Percentiles rank a stretch among this genome's conserved stretches.
Conservation (phyloP, 225 moss, liverwort and hornwort species). For the Rhytidiadelphus loreus region DNA sequence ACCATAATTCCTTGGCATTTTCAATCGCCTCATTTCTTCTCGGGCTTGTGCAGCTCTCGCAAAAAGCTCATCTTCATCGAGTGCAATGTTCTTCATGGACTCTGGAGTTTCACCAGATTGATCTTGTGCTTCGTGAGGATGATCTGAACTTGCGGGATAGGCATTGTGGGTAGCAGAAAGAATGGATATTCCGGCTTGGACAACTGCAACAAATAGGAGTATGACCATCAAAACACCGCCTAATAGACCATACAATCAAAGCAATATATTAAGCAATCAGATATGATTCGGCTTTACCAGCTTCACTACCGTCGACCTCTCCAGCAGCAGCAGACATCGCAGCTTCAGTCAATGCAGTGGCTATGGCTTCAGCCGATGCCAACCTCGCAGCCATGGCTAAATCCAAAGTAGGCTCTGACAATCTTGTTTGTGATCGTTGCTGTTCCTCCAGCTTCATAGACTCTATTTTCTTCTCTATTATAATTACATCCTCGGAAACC, state of each 20-base stretch:
- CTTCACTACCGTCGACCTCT: slow-evolving; percentile 58
- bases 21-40: slow-evolving; percentile 27
- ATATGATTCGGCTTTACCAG: slow-evolving; percentile 43
- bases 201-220: slow-evolving; percentile 13
- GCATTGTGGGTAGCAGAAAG: slow-evolving; percentile 32
- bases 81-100: background rate
- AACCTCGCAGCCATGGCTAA: slow-evolving; percentile 40
- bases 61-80: slow-evolving; percentile 23
- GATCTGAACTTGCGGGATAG: background rate
- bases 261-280: background rate
- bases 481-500: background rate
- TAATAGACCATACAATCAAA: background rate
- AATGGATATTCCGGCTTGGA: slow-evolving; percentile 32
- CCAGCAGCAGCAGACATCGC: slow-evolving; percentile 68
- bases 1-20: slow-evolving; percentile 20
- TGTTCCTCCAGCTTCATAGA: slow-evolving; percentile 9
- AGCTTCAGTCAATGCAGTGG: slow-evolving; percentile 62
- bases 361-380: slow-evolving; percentile 66
- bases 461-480: background rate
- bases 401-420: slow-evolving; percentile 12
- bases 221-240: background rate
- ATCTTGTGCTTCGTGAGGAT: background rate
- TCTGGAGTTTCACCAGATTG: background rate
- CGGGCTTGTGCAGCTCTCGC: slow-evolving; percentile 30
- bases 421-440: background rate